phyloP scores from a whole-genome alignment of 495 filamentous ascomycete species.

The Hypomontagnella submonticulosa region DNA sequence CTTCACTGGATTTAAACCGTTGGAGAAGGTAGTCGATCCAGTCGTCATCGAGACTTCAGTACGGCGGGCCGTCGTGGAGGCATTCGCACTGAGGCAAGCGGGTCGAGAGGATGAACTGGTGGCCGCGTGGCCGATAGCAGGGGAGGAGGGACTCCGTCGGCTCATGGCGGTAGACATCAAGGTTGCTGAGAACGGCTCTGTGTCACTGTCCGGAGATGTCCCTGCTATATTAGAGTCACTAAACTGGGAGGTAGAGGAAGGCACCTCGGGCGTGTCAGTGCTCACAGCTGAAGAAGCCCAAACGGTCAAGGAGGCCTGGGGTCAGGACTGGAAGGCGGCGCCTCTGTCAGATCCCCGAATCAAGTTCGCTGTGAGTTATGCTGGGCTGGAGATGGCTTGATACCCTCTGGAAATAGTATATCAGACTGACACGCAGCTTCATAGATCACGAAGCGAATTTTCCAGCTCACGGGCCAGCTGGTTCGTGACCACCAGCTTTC shows the following conservation, averaged over 20 bases:
- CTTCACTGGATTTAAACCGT: conserved; percentile 55
- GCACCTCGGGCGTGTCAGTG: neutral
- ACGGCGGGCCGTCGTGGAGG: conserved; percentile 71
- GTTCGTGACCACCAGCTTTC: conserved; percentile 74
- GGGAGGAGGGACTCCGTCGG: conserved; percentile 25
- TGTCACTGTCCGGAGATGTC: conserved; percentile 35
- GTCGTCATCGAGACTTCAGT: conserved; percentile 58
- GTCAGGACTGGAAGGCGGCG: conserved; percentile 62
- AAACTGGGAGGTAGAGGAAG: conserved; percentile 1
- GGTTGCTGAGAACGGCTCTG: conserved; percentile 36
- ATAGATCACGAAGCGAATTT: conserved; percentile 79
- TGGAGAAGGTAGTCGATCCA: conserved; percentile 51
- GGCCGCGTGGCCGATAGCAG: conserved; percentile 36
- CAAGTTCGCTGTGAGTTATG: conserved; percentile 77
- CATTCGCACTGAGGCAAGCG: conserved; percentile 59
- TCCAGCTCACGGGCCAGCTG: conserved; percentile 78
- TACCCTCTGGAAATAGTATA: neutral
- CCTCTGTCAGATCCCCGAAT: conserved; percentile 66
- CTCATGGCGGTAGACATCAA: conserved; percentile 25
- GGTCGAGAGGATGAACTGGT: conserved; percentile 46
- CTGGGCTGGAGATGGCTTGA: neutral
- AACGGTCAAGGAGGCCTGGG: conserved; percentile 52
- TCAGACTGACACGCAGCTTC: neutral
- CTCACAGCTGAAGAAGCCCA: conserved; percentile 44
- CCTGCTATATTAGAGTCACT: conserved; percentile 28